phyloP scores from a whole-genome alignment of 352 stramenopile genomes.

The Pythium rishiriense region DNA sequence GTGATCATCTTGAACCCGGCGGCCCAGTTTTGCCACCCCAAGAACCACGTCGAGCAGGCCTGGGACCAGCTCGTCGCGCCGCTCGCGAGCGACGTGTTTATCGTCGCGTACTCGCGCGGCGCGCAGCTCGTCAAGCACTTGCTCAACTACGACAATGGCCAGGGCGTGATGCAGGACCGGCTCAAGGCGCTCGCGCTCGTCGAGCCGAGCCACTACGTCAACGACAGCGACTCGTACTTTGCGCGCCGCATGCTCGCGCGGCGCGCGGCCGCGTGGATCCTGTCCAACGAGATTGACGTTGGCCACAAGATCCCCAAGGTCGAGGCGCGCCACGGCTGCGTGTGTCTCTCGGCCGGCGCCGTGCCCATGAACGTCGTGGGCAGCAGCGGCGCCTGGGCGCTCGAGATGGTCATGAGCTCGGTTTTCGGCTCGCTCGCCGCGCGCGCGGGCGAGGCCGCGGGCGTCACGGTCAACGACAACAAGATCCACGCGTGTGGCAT shows the following conservation, averaged over 20 bases:
- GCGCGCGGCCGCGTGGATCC: conserved; percentile 71
- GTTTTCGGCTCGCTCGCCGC: conserved; percentile 84
- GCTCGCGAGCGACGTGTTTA: conserved; percentile 64
- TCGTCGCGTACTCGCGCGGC: conserved; percentile 77
- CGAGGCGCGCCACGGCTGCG: conserved; percentile 69
- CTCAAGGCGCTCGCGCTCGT: conserved; percentile 80
- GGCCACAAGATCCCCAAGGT: conserved; percentile 72
- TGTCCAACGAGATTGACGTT: conserved; percentile 73
- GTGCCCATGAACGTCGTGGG: conserved; percentile 67
- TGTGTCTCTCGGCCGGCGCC: conserved; percentile 75
- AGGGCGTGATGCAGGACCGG: conserved; percentile 78
- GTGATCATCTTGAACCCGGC: conserved; percentile 84
- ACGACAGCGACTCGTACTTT: conserved; percentile 78
- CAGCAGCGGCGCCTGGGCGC: conserved; percentile 72
- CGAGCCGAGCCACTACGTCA: conserved; percentile 81
- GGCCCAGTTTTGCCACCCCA: conserved; percentile 71
- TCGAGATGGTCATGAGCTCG: conserved; percentile 84
- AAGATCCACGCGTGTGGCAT: conserved; percentile 77
- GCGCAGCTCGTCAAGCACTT: conserved; percentile 81
- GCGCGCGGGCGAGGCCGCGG: conserved; percentile 59
- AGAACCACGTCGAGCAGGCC: conserved; percentile 69
- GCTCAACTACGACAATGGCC: conserved; percentile 75
- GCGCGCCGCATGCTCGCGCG: conserved; percentile 63
- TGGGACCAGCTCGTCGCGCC: conserved; percentile 81
- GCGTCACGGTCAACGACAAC: conserved; percentile 74